A percentile compares a stretch with the other conserved stretches of the same genome.
These are phyloP conservation scores for Aspergillus ustus DNA, from an alignment of 2,329 filamentous ascomycete genomes.

Conservation along the genomic window DNA sequence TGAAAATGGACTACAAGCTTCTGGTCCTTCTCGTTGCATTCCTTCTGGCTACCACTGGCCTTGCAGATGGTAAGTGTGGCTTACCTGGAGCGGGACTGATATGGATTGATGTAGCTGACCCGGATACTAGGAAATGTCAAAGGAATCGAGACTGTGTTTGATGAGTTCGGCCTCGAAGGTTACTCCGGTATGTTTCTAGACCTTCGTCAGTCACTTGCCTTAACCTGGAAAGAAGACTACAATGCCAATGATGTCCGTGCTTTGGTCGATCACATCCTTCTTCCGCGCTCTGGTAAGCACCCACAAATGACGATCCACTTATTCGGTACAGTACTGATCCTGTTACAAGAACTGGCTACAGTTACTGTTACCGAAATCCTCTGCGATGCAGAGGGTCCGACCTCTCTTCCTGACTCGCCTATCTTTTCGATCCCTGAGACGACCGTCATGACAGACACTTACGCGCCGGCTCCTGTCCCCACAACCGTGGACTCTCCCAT, in stretches of 20 bases:
- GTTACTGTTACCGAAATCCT: conserved; percentile 16
- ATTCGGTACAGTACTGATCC: not conserved
- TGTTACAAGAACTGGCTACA: conserved; percentile 2
- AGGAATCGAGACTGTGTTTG: not conserved
- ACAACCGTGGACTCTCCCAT: conserved; percentile 1
- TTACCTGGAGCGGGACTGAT: not conserved
- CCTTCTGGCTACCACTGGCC: conserved; percentile 4
- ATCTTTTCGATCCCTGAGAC: conserved; percentile 13
- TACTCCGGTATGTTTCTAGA: not conserved
- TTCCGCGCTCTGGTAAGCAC: conserved; percentile 10
- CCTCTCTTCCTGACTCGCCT: not conserved
- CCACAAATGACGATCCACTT: not conserved
- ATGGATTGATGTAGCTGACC: not conserved
- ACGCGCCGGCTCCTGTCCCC: not conserved
- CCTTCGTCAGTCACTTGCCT: not conserved
- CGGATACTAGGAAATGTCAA: not conserved
- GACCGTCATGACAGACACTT: conserved; percentile 7
- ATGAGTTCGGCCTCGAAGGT: not conserved
- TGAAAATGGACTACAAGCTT: conserved; percentile 13
- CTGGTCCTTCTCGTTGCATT: conserved; percentile 1
- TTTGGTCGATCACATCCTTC: not conserved
- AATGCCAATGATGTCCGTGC: conserved; percentile 1
- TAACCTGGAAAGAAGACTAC: conserved; percentile 3
- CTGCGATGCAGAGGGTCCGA: conserved; percentile 7
- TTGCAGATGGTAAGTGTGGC: conserved; percentile 10